Evolutionary conservation across 805 yeast species (phyloP).

Genomic region (Yamadazyma paraphyllophila): DNA sequence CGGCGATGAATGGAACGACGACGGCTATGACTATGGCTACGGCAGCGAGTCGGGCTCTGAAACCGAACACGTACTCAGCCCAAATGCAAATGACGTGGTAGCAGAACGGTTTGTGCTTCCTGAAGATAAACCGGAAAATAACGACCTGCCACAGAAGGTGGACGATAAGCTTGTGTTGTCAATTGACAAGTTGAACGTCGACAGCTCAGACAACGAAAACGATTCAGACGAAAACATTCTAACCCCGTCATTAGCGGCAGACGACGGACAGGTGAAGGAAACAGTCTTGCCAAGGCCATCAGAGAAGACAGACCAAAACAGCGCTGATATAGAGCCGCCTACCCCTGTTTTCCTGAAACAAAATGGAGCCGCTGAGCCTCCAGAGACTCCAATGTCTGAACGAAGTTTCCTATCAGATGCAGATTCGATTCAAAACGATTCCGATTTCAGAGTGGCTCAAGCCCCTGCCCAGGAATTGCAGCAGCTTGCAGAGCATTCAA

Average conservation of each 20-base stretch:
- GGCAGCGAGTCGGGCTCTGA: constrained; percentile 15
- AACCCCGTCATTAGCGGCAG: background rate
- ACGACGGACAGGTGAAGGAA: background rate
- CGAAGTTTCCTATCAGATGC: constrained; percentile 37
- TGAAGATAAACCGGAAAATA: constrained; percentile 1
- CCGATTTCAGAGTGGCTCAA: constrained; percentile 21
- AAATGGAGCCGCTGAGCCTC: constrained; percentile 3
- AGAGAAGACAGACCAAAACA: background rate
- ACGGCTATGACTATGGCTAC: constrained; percentile 26
- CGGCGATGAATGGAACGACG: constrained; percentile 44
- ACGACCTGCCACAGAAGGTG: background rate
- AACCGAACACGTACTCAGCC: constrained; percentile 8
- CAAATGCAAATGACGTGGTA: constrained; percentile 9
- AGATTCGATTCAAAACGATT: constrained; percentile 40
- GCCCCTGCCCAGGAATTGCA: background rate
- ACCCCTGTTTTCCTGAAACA: constrained; percentile 23
- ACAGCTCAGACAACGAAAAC: constrained; percentile 16
- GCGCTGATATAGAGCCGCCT: constrained; percentile 22
- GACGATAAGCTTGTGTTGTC: constrained; percentile 29
- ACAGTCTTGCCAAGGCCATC: background rate
- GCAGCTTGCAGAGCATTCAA: background rate
- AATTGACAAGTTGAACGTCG: constrained; percentile 26
- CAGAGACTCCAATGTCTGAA: constrained; percentile 36
- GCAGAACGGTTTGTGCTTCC: constrained; percentile 17
- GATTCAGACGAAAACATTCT: background rate